phyloP scores from a whole-genome alignment of 495 filamentous ascomycete species.

The Filosporella fistucella region DNA sequence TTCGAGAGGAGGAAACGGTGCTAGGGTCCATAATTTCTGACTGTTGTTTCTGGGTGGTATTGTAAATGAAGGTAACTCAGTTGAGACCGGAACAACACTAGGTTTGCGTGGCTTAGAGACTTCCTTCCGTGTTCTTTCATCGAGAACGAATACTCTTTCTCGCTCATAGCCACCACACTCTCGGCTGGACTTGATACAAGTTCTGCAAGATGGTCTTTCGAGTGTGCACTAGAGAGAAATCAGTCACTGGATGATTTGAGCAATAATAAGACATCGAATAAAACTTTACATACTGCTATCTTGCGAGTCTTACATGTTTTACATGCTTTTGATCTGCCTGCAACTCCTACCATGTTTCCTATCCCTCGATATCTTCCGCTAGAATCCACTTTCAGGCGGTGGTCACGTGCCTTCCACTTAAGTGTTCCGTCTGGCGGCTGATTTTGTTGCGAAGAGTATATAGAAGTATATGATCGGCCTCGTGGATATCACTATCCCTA shows the following conservation, averaged over 20 bases:
- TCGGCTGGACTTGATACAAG: slow-evolving; percentile 33
- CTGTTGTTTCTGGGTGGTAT: not conserved
- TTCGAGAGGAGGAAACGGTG: slow-evolving; percentile 1
- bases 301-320: slow-evolving; percentile 39
- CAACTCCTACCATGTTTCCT: slow-evolving; percentile 42
- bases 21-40: not conserved
- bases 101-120: not conserved
- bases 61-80: not conserved
- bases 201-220: slow-evolving; percentile 30
- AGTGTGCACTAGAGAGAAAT: slow-evolving; percentile 29
- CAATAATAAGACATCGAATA: not conserved
- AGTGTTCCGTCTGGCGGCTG: not conserved
- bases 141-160: slow-evolving; percentile 30
- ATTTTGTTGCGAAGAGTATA: not conserved
- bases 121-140: slow-evolving; percentile 8
- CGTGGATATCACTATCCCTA: not conserved
- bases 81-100: not conserved
- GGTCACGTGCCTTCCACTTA: not conserved
- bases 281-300: slow-evolving; percentile 28
- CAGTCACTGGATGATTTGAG: not conserved
- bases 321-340: slow-evolving; percentile 42
- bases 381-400: too few species aligned
- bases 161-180: slow-evolving; percentile 33
- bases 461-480: not conserved
- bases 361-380: too few species aligned